Evolutionary conservation across 2,329 filamentous ascomycete species (phyloP), one percentile per base, ranked within the genome.

Genomic region (Cyanodermella asteris): DNA sequence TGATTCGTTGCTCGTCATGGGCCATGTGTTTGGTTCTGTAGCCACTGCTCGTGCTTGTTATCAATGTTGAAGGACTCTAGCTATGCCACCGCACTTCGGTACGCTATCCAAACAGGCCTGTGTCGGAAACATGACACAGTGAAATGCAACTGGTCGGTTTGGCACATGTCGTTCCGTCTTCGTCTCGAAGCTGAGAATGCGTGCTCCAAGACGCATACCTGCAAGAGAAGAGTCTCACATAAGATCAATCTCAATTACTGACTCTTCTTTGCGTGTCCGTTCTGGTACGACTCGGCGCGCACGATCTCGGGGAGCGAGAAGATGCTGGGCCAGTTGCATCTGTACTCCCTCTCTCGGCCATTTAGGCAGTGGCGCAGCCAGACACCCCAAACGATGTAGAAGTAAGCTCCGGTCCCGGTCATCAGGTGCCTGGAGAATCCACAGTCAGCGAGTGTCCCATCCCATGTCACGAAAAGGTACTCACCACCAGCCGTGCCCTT

Each of bases 361-460:
- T 81, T 76, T 24, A 87, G 51, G 37, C 75, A 80, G 33, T 73
- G 69, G 20, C 76, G 64, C 11, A 87, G 57, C 72, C 76, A 84
- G 14, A 82, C 68, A 9, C 76, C 72, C 77, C 78, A 90, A 9
- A 68, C 55, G 36, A 90, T 78, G 43, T 84, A 80, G 41, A 72
- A 74, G 46, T 90, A 90, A 10, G 77, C 77, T 43, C 78, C 78
- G 18, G 72, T 55, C 8, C 77, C 77, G 1, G 78, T 87, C 60
- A 84, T 70, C 18, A 34, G 26, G 29, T 38, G 36, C 36, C 37
- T 35, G 22, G 9, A 16, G 18, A 19, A 4, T 12, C 9, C 12
- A 7, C n/a, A 15, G 18, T 30, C 16, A 31, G 21, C 23, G 12
- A 24, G 13, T 7, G 13, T 11, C 15, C 10, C 3, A 27, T 15